A percentile compares a stretch with the other conserved stretches of the same genome.
These are phyloP conservation scores for Fusarium nurragi DNA, from an alignment of 2,329 filamentous ascomycete genomes.

Conservation along the genomic window DNA sequence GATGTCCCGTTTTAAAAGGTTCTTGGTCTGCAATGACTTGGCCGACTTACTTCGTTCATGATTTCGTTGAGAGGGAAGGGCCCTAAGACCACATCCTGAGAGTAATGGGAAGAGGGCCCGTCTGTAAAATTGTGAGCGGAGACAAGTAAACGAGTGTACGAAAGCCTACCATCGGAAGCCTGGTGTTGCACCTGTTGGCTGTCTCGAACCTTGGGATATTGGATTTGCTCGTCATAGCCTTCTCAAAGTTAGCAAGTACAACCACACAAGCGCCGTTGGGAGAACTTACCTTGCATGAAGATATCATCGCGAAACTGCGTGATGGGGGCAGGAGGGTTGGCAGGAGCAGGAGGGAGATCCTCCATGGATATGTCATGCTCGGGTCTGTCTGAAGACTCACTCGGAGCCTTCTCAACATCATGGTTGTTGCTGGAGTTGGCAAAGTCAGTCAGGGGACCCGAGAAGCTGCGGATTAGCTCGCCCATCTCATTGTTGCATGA, in stretches of 20 bases:
- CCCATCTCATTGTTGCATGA: slow-evolving; percentile 3
- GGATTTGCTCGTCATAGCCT: neutral
- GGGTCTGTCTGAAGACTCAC: neutral
- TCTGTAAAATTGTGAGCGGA: slow-evolving; percentile 1
- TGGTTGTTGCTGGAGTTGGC: slow-evolving; percentile 6
- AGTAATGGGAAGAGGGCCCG: neutral
- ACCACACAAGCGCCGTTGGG: neutral
- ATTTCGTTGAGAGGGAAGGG: neutral
- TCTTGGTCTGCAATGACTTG: too few species aligned
- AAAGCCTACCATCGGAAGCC: neutral
- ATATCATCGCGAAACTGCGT: neutral
- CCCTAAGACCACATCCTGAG: neutral
- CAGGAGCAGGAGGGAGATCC: neutral
- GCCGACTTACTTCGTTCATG: neutral
- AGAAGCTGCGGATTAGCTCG: neutral
- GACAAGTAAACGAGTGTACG: neutral
- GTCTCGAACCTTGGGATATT: neutral
- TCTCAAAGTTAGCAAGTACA: neutral
- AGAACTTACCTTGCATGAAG: slow-evolving; percentile 2
- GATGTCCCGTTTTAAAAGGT: neutral
- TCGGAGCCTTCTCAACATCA: neutral
- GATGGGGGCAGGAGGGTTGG: neutral
- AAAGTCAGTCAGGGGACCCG: neutral
- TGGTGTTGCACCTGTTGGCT: neutral
- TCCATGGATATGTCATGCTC: slow-evolving; percentile 1